Base-by-base conservation (phyloP, 2,329 filamentous ascomycete genomes). In the Xylariaceae sp. region DNA sequence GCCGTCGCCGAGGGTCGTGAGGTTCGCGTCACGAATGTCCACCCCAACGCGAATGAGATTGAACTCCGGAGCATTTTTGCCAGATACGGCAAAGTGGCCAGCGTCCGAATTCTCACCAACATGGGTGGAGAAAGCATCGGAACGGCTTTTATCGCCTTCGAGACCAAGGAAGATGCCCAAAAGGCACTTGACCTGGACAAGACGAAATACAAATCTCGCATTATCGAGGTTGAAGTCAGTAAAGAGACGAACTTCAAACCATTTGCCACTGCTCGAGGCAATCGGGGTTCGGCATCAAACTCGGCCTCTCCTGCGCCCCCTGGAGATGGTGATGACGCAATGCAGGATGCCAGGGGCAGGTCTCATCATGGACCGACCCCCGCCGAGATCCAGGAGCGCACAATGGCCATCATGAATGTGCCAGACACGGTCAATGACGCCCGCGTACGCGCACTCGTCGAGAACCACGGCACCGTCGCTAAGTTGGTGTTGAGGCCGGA, bases 381-480 rank as follows among this genome's bases (percentile, higher is more conserved):
- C 6, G 57, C 56, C 5, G 69, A 77, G 12, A 71, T 75, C 14
- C 59, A 67, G 19, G 75, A 79, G 31, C 79, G 87, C 33, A 92
- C 85, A 1, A 70, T 96, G 31, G 82, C 81, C 8, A 65, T 98
- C 18, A 75, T 95, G 60, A 83, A 89, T 42, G 67, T 98, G 1
- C 87, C 92, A 1, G 92, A 96, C 52, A 96, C 89, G 0, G 77
- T 96, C 50, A 95, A 93, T 44, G 86, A 94, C 50, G 77, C 83
- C 2, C 85, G 89, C 19, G 76, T 98, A 35, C 76, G 76, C 28
- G 70, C 78, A 0, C 64, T 93, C 3, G 77, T 83, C 7, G 81
- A 87, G 46, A 71, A 77, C 2, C 70, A 80, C 28, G 88, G 87
- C 1, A 59, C 70, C 1, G 68, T 95, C 16, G 68, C 80, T 43